A percentile compares a stretch with the other conserved stretches of the same genome.
phyloP scores from a whole-genome alignment of 352 stramenopile species.

The Thalassiosira hispida region DNA sequence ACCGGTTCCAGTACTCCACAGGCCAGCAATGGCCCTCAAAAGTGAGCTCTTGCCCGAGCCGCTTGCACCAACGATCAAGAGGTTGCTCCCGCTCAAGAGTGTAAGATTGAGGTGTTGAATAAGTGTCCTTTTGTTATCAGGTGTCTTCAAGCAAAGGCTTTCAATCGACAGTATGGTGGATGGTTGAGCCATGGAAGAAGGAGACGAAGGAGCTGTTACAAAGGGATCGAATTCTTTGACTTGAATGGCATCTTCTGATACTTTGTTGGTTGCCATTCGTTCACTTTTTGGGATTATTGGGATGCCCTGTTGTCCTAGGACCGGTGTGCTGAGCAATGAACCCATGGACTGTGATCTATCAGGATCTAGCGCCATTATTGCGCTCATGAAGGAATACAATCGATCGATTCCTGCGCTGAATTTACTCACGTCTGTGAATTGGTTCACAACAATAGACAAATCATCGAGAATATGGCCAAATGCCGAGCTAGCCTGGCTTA shows the following conservation, averaged over 20 bases:
- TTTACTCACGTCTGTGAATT: slow-evolving; percentile 83
- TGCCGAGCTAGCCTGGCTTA: slow-evolving; percentile 67
- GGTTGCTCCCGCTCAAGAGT: slow-evolving; percentile 74
- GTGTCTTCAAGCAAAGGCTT: slow-evolving; percentile 70
- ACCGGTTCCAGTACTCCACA: slow-evolving; percentile 84
- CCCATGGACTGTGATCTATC: slow-evolving; percentile 31
- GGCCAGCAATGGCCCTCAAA: slow-evolving; percentile 85
- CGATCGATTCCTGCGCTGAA: slow-evolving; percentile 87
- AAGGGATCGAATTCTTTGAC: slow-evolving; percentile 45
- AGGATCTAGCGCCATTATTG: slow-evolving; percentile 69
- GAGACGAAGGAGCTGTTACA: slow-evolving; percentile 36
- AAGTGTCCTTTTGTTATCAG: slow-evolving; percentile 75
- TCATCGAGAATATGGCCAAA: slow-evolving; percentile 89
- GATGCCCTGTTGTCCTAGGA: not conserved
- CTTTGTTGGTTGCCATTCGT: slow-evolving; percentile 3
- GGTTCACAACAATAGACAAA: slow-evolving; percentile 86
- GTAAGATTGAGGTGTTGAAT: slow-evolving; percentile 75
- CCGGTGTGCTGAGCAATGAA: slow-evolving; percentile 23
- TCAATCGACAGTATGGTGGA: slow-evolving; percentile 64
- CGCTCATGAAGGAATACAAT: slow-evolving; percentile 82
- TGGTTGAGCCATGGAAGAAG: slow-evolving; percentile 40
- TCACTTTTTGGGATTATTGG: not conserved
- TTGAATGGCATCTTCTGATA: slow-evolving; percentile 23
- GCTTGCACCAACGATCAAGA: slow-evolving; percentile 85
- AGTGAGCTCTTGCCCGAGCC: slow-evolving; percentile 83